A percentile compares a stretch with the other conserved stretches of the same genome.
phyloP scores from a whole-genome alignment of 306 rosid genomes.

The Boehmeria nivea region DNA sequence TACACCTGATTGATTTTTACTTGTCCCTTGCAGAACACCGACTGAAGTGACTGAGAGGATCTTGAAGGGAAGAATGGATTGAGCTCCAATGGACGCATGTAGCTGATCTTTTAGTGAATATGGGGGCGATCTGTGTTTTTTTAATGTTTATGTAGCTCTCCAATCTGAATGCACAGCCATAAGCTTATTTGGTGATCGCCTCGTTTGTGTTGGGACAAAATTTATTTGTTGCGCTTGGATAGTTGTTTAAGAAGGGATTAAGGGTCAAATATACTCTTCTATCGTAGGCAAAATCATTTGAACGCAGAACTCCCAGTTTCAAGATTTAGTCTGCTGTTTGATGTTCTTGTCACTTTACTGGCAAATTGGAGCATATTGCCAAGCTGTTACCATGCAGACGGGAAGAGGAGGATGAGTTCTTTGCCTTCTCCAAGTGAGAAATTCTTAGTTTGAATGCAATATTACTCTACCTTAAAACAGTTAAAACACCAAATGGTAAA shows the following conservation, averaged over 20 bases:
- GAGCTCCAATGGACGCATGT: constrained; percentile 12
- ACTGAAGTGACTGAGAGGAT: constrained; percentile 88
- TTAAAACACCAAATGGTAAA: no score
- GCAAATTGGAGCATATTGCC: no score
- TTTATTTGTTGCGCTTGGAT: neutral
- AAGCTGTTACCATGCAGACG: no score
- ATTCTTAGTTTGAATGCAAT: no score
- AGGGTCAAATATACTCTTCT: neutral
- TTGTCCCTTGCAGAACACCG: constrained; percentile 62
- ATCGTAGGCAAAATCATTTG: neutral
- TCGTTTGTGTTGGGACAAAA: neutral
- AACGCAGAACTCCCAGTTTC: neutral
- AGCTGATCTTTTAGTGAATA: no score
- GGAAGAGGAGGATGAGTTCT: no score
- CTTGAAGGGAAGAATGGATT: constrained; percentile 98
- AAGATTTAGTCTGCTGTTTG: no score
- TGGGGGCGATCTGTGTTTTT: neutral
- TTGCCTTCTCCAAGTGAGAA: no score
- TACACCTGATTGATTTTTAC: no score
- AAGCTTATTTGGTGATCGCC: neutral
- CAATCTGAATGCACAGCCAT: neutral
- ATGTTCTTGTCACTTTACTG: no score
- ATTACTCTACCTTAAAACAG: no score
- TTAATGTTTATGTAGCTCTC: constrained; percentile 3
- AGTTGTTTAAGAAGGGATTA: no score